These are phyloP conservation scores for Globisporangium solare DNA, from an alignment of 352 stramenopile species.

Conservation along the genomic window DNA sequence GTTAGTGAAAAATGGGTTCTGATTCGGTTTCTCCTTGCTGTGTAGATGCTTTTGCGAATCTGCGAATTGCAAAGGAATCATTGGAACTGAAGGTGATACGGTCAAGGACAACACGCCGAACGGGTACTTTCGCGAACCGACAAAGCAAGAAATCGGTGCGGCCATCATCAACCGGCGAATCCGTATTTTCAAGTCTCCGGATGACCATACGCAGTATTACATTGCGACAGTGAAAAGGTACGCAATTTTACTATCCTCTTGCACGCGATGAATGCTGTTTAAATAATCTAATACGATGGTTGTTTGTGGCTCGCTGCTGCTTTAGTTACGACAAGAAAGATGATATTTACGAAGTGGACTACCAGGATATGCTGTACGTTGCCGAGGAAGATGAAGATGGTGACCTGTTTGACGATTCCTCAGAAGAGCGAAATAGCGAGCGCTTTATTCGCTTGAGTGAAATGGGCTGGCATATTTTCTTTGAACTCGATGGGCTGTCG, in stretches of 20 bases:
- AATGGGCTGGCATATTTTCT: conserved; percentile 71
- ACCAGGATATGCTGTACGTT: conserved; percentile 38
- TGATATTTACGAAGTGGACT: conserved; percentile 54
- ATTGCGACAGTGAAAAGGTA: conserved; percentile 46
- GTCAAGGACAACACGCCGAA: conserved; percentile 32
- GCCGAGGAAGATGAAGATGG: conserved; percentile 21
- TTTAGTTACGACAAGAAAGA: conserved; percentile 28
- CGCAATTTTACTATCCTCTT: background rate
- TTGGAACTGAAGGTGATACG: conserved; percentile 45
- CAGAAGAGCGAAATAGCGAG: conserved; percentile 13
- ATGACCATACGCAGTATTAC: conserved; percentile 57
- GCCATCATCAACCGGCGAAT: conserved; percentile 51
- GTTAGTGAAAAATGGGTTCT: background rate
- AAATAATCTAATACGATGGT: background rate
- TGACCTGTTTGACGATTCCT: conserved; percentile 12
- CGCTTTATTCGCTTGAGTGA: conserved; percentile 24
- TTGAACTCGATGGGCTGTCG: conserved; percentile 39
- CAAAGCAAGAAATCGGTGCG: conserved; percentile 38
- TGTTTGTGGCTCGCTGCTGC: background rate
- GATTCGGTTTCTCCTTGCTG: background rate
- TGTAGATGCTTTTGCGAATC: conserved; percentile 58
- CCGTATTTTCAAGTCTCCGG: conserved; percentile 51
- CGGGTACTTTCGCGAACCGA: conserved; percentile 68
- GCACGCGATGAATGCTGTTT: background rate
- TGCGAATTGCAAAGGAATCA: conserved; percentile 70